Base-by-base conservation (phyloP, 2,329 filamentous ascomycete genomes). In the Arthrinium phaeospermum region DNA sequence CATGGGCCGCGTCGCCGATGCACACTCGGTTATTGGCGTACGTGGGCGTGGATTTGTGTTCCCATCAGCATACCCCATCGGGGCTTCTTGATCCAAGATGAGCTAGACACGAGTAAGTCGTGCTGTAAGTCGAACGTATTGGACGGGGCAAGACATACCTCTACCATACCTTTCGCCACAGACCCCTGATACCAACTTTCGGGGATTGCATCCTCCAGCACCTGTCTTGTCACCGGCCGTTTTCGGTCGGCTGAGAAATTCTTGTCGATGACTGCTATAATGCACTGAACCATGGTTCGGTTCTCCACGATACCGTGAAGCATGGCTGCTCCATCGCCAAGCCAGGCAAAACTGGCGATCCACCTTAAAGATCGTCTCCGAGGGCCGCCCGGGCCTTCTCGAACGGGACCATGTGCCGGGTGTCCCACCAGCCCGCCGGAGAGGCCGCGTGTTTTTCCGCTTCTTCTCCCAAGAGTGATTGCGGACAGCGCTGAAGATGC, bases 331-430 rank as follows among this genome's bases (percentile, higher is more conserved):
- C 72, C 68, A 30, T 75, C 69, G 19, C 75, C 74, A 0, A 73
- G 70, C 75, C 75, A 76, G 6, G 71, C 73, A 37, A 37, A 74
- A 75, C 30, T 75, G 71, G 13, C 74, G 70, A 27, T 75, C 70
- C 7, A 71, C n/a, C 19, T 75, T 72, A 74, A 74, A 51, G 68
- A 73, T 75, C 22, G 1, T 69, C 71, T 1, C 73, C 75, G 24
- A 75, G 67, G 1, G 61, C 61, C 0, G 70, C 71, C n/a, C 57
- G 49, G 4, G 74, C 73, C 41, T 72, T 75, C 1, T 73, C 75
- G n/a, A 74, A 74, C 0, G 74, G 72, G 4, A 75, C 72, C 22
- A 76, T 22, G 27, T 72, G 71, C 4, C 73, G 46, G n/a, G 68
- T 72, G 57, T 75, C 73, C 72, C 73, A 76, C 57, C 74, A 75